Evolutionary conservation across 208 protist genomes (phyloP), one percentile per base, ranked within the genome.

Genomic region (Trypanosoma melophagium): DNA sequence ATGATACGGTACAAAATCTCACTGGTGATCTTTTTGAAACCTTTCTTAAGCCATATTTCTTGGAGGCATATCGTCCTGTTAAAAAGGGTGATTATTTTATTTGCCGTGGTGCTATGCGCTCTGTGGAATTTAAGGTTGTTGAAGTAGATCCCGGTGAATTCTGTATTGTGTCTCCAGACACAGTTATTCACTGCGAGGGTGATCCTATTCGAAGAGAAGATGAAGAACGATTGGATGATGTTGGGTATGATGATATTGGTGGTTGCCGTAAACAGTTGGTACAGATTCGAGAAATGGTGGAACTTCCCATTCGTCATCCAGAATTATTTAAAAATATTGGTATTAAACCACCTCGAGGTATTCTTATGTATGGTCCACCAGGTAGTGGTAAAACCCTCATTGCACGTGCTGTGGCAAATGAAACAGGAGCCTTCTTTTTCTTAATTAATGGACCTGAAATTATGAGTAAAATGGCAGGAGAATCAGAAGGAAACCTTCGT

Each of bases 41-140:
- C 42, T 99, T 97, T 79, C 81, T 99, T 21, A 98, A 99, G 79
- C 99, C 99, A 17, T 99, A 99, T 86, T 99, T 99, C 80, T 71
- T 99, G 28, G 98, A 99, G 79, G 90, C 97, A 12, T 99, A 99
- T 84, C 96, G 99, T 45, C 99, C 99, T 17, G 96, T 99, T 19
- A 93, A 98, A 69, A 99, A 99, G 84, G 97, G 97, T 17, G 98
- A 99, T 81, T 85, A 93, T 50, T 99, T 99, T 83, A 80, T 99
- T 24, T 94, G 94, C 50, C 92, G 96, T 54, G 98, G 95, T 57
- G 97, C 94, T 42, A 99, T 99, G 97, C 85, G 98, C 38, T 89
- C 97, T 10, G 98, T 99, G 42, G 99, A 99, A 85, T 99, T 99
- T 86, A 99, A 99, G 86, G 97, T 99, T n/a, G 97, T 99, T 5